Evolutionary conservation across 768 basidiomycete species (phyloP), one percentile per base, ranked within the genome.

Genomic region (Terana coerulea): DNA sequence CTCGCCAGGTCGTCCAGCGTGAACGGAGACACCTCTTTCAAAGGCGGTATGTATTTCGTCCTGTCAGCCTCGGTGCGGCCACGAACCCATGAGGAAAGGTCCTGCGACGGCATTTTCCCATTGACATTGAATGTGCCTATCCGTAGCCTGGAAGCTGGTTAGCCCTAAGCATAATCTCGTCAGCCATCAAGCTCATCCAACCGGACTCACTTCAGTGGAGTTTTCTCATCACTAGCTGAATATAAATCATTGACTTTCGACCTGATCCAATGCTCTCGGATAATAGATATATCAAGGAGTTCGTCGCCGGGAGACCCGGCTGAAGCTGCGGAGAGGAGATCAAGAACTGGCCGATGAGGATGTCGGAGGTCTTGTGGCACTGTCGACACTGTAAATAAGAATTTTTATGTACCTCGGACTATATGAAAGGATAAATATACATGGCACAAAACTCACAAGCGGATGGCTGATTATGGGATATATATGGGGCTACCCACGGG

Each of bases 91-190:
- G 76, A 64, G 4, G 79, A 78, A 8, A 92, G 67, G 61, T 89
- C 86, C 56, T 87, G 84, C 2, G 84, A 81, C 0, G 91, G 87
- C 31, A 78, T 57, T 60, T 82, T 83, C 1, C 88, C 89, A 58
- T 91, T 90, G 40, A 92, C 89, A 58, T 93, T 93, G 72, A 92
- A 93, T 0, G 87, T 88, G 19, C 90, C 88, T 15, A 86, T 53
- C 5, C 87, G 83, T 43, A 91, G 61, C 28, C 86, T 88, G 29
- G 15, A 21, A 54, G 11, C 30, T n/a, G n/a, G n/a, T n/a, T n/a
- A n/a, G n/a, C n/a, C n/a, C n/a, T n/a, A 22, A n/a, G 4, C 10
- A n/a, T 34, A 39, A 21, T 17, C 9, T 33, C 9, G 28, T 47
- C 10, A 37, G 24, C 24, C 10, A 8, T 51, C 21, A n/a, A n/a